Base-by-base conservation (phyloP, 768 basidiomycete species). In the Hygrophoropsis aurantiaca region DNA sequence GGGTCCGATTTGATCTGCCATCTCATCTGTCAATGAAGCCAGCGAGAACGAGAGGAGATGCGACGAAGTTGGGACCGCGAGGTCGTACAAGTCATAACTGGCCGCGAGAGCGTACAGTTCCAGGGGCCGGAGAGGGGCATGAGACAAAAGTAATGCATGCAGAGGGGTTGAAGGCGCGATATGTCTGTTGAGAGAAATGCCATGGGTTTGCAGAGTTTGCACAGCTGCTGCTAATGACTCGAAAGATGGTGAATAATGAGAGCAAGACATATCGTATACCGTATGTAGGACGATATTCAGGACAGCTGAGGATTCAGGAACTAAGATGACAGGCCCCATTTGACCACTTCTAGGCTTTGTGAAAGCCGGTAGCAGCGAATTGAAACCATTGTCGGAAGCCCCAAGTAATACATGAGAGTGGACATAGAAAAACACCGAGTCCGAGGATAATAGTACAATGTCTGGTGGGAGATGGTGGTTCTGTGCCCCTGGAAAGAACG, bases 401-500 rank as follows among this genome's bases (percentile, higher is more conserved):
- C 66, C 58, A 26, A 85, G 72, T 35, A 92, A 69, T 42, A 80
- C 56, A 35, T 79, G 69, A 0, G 74, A 69, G 61, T 91, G 87
- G 5, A 84, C 84, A 58, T 91, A 91, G 74, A 93, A 93, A 66
- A 90, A 89, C 33, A 93, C 87, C 15, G 78, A 76, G 58, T 93
- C 90, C 23, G 81, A 74, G 2, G 87, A 83, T 45, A 90, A 68
- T 41, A 90, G 67, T 54, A 85, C 73, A 36, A 81, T 54, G 60
- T 92, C 85, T 1, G 85, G 80, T 1, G 74, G 72, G n/a, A 74
- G 61, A 0, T 77, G 56, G 27, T 78, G 71, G 50, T 77, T 75
- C 49, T 81, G 77, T 3, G 85, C 81, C 30, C 79, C 81, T 3
- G 89, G 87, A 58, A 78, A 84, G 67, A 91, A 92, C 0, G 87